Evolutionary conservation across 2,329 filamentous ascomycete species (phyloP), one percentile per base, ranked within the genome.

Genomic region (Aureobasidium subglaciale): DNA sequence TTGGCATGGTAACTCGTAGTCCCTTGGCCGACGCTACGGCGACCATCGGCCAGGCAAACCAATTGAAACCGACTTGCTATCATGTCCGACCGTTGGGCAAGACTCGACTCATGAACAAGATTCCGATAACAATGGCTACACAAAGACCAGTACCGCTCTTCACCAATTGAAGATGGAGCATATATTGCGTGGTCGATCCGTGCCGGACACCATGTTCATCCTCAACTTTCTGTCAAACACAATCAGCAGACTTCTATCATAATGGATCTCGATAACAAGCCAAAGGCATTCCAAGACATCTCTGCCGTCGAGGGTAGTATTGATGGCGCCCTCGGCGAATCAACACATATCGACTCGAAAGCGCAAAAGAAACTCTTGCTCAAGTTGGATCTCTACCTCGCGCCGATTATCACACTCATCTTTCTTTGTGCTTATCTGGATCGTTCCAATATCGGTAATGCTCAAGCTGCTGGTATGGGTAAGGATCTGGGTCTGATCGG

Each of bases 391-490:
- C 59, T 75, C 15, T 75, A 79, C 63, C 75, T 88, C 25, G 77
- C 88, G 13, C 85, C 85, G 2, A 72, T 87, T 16, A 74, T 87
- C 7, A 86, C 87, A 80, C 68, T 80, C 5, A 69, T 87, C 15
- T 92, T 91, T 65, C 75, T 90, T 15, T 83, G 90, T 61, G 87
- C 83, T 62, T 91, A 90, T 65, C 71, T 91, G 8, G 87, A 90
- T 65, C 76, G 86, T 79, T 83, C 63, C 25, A 59, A 59, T 29
- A 58, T 59, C n/a, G 84, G 84, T 50, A 88, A 87, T 71, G 85
- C 85, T 11, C 75, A 79, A 30, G 73, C 88, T 6, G 86, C 85
- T 62, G 76, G 78, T 1, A 63, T 90, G 46, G 81, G 86, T 66
- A 68, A 75, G 50, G 85, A 87, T 60, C 73, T 88, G 3, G 73